phyloP scores from a whole-genome alignment of 768 basidiomycete species.

The Termitomyces sp. region DNA sequence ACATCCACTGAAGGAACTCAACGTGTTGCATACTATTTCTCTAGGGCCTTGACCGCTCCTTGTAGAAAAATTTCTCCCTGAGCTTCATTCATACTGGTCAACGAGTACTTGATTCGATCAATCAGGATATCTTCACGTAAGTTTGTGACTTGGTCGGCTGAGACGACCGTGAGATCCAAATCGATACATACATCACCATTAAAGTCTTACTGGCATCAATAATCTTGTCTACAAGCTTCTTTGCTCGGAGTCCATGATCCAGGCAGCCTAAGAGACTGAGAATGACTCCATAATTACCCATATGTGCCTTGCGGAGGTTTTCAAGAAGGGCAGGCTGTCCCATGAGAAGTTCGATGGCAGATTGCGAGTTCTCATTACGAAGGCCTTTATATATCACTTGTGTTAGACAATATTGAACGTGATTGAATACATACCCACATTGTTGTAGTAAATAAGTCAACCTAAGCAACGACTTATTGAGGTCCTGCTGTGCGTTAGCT shows the following conservation, averaged over 20 bases:
- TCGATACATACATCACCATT: neutral
- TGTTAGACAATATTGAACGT: neutral
- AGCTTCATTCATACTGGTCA: constrained; percentile 67
- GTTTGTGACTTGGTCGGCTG: constrained; percentile 90
- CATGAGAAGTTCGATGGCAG: constrained; percentile 81
- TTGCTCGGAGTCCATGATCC: constrained; percentile 81
- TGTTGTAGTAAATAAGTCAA: constrained; percentile 79
- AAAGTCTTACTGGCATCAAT: constrained; percentile 61
- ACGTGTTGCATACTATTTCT: constrained; percentile 74
- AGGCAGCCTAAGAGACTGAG: constrained; percentile 90
- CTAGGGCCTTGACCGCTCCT: constrained; percentile 70
- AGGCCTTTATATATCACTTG: constrained; percentile 40
- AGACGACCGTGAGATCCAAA: neutral
- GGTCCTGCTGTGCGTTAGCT: constrained; percentile 74
- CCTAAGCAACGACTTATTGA: constrained; percentile 67
- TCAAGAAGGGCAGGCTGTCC: constrained; percentile 76
- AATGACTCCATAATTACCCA: constrained; percentile 89
- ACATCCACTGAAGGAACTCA: neutral
- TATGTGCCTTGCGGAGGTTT: constrained; percentile 81
- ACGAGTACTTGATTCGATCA: constrained; percentile 80
- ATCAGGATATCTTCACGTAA: constrained; percentile 84
- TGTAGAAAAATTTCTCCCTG: constrained; percentile 51
- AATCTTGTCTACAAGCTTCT: constrained; percentile 84
- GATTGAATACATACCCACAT: constrained; percentile 34
- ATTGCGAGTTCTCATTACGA: constrained; percentile 58